A percentile compares a stretch with the other conserved stretches of the same genome.
Evolutionary conservation across 2,329 filamentous ascomycete genomes (phyloP).

Genomic region (Botrytis deweyae): DNA sequence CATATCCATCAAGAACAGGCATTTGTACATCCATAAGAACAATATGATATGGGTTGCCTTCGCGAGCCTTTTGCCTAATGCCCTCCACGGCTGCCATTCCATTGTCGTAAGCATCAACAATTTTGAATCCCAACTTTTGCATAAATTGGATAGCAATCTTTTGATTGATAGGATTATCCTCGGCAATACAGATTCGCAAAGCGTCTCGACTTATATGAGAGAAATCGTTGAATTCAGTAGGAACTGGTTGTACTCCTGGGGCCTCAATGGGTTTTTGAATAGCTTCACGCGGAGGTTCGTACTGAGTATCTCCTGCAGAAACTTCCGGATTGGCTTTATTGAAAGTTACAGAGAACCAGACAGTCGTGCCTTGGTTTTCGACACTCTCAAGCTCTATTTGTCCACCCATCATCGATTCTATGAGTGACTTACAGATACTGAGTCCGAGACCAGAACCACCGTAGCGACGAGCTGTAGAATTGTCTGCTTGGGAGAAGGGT

Average conservation of each 20-base stretch:
- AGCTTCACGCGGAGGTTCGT: conserved; percentile 36
- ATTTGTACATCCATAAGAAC: conserved; percentile 97
- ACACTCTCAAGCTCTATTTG: conserved; percentile 78
- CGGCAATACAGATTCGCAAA: conserved; percentile 86
- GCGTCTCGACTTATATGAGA: conserved; percentile 72
- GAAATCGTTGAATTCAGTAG: conserved; percentile 60
- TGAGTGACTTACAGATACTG: conserved; percentile 91
- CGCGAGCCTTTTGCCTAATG: conserved; percentile 69
- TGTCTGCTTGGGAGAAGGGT: conserved; percentile 90
- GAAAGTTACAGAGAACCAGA: conserved; percentile 81
- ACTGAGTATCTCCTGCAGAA: conserved; percentile 54
- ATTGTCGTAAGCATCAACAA: conserved; percentile 85
- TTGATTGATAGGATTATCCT: conserved; percentile 94
- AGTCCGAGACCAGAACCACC: conserved; percentile 88
- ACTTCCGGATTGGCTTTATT: conserved; percentile 70
- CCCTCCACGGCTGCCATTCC: conserved; percentile 86
- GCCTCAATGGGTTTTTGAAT: conserved; percentile 46
- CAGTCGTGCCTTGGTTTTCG: conserved; percentile 67
- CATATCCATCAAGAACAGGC: conserved; percentile 89
- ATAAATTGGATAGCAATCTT: conserved; percentile 92
- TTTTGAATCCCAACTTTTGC: conserved; percentile 75
- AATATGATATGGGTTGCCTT: conserved; percentile 79
- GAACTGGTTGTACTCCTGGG: conserved; percentile 42
- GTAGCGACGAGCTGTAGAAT: conserved; percentile 85
- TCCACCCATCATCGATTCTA: conserved; percentile 89